These are phyloP conservation scores for Schoenoplectus tabernaemontani DNA, from an alignment of 202 grass and related monocot genomes.

Conservation along the genomic window DNA sequence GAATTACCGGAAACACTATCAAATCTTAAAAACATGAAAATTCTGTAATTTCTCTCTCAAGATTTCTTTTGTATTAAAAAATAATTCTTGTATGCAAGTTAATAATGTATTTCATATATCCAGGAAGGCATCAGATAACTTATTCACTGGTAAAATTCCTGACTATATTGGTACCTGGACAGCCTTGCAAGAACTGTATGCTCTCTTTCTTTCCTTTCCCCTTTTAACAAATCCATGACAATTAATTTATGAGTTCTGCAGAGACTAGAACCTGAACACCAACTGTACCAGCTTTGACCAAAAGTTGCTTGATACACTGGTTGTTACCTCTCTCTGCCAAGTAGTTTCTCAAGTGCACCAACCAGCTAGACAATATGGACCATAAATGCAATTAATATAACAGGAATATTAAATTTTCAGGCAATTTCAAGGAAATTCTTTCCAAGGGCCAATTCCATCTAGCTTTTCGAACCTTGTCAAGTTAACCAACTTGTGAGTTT, in stretches of 20 bases:
- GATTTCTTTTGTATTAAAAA: neutral
- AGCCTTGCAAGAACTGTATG: slow-evolving; percentile 45
- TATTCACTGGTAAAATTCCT: slow-evolving; percentile 71
- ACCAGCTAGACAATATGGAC: neutral
- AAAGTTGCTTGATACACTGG: neutral
- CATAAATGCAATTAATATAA: neutral
- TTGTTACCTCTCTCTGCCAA: slow-evolving; percentile 5
- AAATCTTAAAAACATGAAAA: slow-evolving; percentile 32
- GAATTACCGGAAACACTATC: slow-evolving; percentile 45
- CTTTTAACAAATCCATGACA: neutral
- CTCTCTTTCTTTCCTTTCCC: neutral
- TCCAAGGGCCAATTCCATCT: slow-evolving; percentile 62
- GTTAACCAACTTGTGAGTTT: slow-evolving; percentile 54
- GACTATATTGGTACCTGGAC: slow-evolving; percentile 64
- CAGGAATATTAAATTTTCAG: slow-evolving; percentile 28
- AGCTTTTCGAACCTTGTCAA: slow-evolving; percentile 52
- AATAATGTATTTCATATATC: neutral
- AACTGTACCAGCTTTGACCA: neutral
- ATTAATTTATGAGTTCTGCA: neutral
- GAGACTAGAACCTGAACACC: neutral
- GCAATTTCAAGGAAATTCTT: slow-evolving; percentile 79
- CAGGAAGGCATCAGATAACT: slow-evolving; percentile 69
- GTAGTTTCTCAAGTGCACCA: neutral
- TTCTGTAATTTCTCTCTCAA: slow-evolving; percentile 17
- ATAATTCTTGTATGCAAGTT: neutral